These are phyloP conservation scores for Geotrichum restrictum DNA, from an alignment of 1,139 yeast genomes.

Conservation along the genomic window DNA sequence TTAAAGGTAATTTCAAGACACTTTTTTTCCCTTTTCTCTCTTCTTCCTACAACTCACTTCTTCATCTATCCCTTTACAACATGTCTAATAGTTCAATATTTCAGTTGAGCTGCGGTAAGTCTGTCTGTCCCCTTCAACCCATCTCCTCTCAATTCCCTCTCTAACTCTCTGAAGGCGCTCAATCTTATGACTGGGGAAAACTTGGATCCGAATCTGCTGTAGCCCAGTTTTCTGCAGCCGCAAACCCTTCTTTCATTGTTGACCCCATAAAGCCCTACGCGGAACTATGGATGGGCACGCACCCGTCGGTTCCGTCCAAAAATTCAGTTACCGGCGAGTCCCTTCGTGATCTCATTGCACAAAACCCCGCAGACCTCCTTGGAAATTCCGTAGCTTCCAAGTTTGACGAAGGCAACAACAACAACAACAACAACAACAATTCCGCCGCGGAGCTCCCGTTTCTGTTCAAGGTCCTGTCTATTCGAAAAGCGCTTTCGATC, in stretches of 20 bases:
- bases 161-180: slow-evolving; percentile 32
- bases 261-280: slow-evolving; percentile 61
- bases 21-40: neutral
- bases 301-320: slow-evolving; percentile 83
- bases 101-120: slow-evolving; percentile 5
- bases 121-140: neutral
- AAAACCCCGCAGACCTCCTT: slow-evolving; percentile 52
- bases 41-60: neutral
- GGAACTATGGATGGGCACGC: slow-evolving; percentile 96
- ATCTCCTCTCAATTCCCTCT: neutral
- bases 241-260: slow-evolving; percentile 57
- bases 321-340: slow-evolving; percentile 46
- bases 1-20: neutral
- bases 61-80: neutral
- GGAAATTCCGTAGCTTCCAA: slow-evolving; percentile 56
- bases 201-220: slow-evolving; percentile 80
- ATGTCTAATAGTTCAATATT: neutral
- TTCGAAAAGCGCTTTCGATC: slow-evolving; percentile 85
- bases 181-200: slow-evolving; percentile 53
- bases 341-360: slow-evolving; percentile 61
- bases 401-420: slow-evolving; percentile 64
- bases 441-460: slow-evolving; percentile 68
- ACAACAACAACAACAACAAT: too few species aligned
- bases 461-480: slow-evolving; percentile 86
- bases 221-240: slow-evolving; percentile 73